phyloP scores from a whole-genome alignment of 2,329 filamentous ascomycete genomes.

The Fusarium pseudograminearum region DNA sequence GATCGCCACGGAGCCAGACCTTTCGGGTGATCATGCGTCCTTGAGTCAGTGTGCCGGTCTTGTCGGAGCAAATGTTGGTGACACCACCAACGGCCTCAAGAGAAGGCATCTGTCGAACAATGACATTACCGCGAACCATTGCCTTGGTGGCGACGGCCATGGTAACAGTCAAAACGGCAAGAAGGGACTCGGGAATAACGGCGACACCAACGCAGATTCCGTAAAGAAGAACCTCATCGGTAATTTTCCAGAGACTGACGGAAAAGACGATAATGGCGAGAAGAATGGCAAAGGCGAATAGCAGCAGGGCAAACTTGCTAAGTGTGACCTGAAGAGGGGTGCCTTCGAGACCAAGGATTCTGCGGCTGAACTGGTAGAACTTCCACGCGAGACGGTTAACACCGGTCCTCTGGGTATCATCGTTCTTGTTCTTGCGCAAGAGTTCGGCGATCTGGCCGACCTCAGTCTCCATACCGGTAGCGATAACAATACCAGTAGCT shows the following conservation, averaged over 20 bases:
- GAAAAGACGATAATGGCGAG: conserved; percentile 73
- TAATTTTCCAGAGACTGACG: conserved; percentile 65
- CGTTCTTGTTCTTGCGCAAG: conserved; percentile 68
- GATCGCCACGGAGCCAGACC: conserved; percentile 69
- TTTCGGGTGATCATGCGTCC: conserved; percentile 75
- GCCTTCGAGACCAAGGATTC: conserved; percentile 75
- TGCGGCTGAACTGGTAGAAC: conserved; percentile 58
- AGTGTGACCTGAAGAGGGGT: conserved; percentile 88
- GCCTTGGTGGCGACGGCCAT: conserved; percentile 75
- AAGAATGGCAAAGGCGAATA: conserved; percentile 78
- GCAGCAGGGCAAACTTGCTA: conserved; percentile 83
- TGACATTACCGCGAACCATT: conserved; percentile 73
- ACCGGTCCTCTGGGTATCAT: conserved; percentile 56
- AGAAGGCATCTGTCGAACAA: conserved; percentile 73
- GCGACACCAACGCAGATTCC: conserved; percentile 72
- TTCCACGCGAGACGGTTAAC: conserved; percentile 59
- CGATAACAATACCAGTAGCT: conserved; percentile 75
- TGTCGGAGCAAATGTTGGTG: conserved; percentile 78
- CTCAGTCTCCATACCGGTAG: conserved; percentile 79
- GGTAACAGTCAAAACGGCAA: conserved; percentile 77
- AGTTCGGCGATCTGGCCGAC: conserved; percentile 81
- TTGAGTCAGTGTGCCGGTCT: conserved; percentile 75
- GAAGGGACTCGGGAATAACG: conserved; percentile 74
- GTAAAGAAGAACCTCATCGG: conserved; percentile 70
- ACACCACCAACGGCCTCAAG: conserved; percentile 76